These are phyloP conservation scores for Umbellularia californica DNA, from an alignment of 164 flowering plant genomes.

Conservation along the genomic window DNA sequence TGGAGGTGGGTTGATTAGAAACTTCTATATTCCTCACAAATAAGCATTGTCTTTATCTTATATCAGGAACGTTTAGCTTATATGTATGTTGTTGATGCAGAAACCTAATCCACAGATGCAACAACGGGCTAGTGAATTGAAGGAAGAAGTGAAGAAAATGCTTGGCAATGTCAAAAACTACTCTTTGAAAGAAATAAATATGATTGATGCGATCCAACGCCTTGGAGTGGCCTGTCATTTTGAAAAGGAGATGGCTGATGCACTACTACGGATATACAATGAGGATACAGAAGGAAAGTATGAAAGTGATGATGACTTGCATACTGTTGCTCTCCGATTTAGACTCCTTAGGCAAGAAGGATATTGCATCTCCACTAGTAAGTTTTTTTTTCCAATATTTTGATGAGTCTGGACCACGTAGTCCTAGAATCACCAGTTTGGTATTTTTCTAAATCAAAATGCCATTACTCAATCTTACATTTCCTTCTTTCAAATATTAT, in stretches of 20 bases:
- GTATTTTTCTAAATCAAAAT: too few species aligned
- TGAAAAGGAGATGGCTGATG: constrained; percentile 21
- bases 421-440: too few species aligned
- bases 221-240: constrained; percentile 30
- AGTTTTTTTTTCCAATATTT: background rate
- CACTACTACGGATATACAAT: constrained; percentile 5
- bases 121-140: too few species aligned
- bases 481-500: too few species aligned
- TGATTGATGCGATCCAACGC: constrained; percentile 29
- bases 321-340: constrained; percentile 24
- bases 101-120: too few species aligned
- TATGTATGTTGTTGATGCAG: too few species aligned
- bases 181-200: background rate
- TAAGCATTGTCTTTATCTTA: too few species aligned
- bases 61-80: too few species aligned
- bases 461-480: too few species aligned
- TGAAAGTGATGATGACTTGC: constrained; percentile 1
- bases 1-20: too few species aligned
- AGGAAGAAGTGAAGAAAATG: background rate
- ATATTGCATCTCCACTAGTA: constrained; percentile 8
- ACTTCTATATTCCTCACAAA: too few species aligned
- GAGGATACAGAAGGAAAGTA: background rate
- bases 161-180: background rate
- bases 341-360: constrained; percentile 15
- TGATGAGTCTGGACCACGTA: background rate